These are phyloP conservation scores for Sporothrix mexicana DNA, from an alignment of 2,329 filamentous ascomycete genomes.

Conservation along the genomic window DNA sequence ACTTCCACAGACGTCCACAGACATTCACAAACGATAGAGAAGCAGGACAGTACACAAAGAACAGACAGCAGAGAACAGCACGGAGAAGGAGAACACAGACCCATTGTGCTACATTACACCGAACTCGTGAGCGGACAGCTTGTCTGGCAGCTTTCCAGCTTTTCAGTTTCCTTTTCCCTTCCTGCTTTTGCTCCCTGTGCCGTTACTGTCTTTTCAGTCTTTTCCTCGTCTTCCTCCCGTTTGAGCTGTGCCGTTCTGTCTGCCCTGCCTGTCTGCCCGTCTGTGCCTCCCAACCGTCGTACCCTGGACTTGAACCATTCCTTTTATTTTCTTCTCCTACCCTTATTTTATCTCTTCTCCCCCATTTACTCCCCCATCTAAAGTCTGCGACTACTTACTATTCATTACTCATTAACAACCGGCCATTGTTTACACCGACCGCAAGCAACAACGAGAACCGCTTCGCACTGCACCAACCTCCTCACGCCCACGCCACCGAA, in stretches of 20 bases:
- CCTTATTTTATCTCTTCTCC: neutral
- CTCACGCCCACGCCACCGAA: neutral
- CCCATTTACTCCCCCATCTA: slow-evolving; percentile 15
- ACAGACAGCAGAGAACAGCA: too few species aligned
- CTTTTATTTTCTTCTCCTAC: neutral
- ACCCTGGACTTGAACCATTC: neutral
- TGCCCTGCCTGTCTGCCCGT: too few species aligned
- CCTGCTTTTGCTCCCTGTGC: neutral
- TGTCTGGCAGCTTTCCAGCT: slow-evolving; percentile 13
- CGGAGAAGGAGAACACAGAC: too few species aligned
- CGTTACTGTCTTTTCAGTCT: too few species aligned
- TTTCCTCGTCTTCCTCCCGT: too few species aligned
- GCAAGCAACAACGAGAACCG: neutral
- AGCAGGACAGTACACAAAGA: too few species aligned
- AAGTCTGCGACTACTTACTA: neutral
- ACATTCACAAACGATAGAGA: too few species aligned
- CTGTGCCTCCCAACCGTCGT: too few species aligned
- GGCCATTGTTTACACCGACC: neutral
- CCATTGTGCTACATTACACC: slow-evolving; percentile 13
- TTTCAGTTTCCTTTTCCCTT: neutral
- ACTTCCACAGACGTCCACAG: neutral
- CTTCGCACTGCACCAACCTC: neutral
- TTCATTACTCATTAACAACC: neutral
- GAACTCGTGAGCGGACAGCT: slow-evolving; percentile 13
- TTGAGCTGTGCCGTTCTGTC: too few species aligned